phyloP scores from a whole-genome alignment of 106 monocot species.

The Acorus gramineus region DNA sequence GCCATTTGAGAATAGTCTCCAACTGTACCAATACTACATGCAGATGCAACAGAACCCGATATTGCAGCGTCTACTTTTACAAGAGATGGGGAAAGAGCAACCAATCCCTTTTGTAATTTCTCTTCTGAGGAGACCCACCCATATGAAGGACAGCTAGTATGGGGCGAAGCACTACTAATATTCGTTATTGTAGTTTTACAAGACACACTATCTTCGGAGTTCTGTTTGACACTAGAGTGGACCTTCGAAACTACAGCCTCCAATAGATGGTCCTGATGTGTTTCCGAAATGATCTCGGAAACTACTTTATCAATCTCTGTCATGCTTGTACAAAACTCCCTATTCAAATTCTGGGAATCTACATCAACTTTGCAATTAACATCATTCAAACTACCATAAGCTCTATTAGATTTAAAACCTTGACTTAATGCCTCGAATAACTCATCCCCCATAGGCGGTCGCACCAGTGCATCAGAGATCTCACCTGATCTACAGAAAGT shows the following conservation, averaged over 20 bases:
- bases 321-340: conserved; percentile 17
- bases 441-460: conserved; percentile 25
- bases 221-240: conserved; percentile 28
- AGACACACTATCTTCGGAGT: conserved; percentile 31
- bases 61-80: conserved; percentile 17
- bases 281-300: conserved; percentile 33
- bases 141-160: conserved; percentile 5
- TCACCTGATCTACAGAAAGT: conserved; percentile 1
- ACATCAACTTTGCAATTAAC: background rate
- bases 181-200: conserved; percentile 37
- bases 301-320: conserved; percentile 22
- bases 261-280: conserved; percentile 58
- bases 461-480: conserved; percentile 4
- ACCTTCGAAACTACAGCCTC: conserved; percentile 80
- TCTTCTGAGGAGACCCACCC: conserved; percentile 10
- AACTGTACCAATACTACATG: conserved; percentile 24
- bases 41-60: conserved; percentile 20
- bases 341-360: conserved; percentile 10
- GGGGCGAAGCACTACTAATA: conserved; percentile 11
- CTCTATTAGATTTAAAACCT: conserved; percentile 14
- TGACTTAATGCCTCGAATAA: conserved; percentile 64
- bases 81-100: conserved; percentile 8
- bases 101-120: conserved; percentile 7
- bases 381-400: conserved; percentile 12
- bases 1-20: conserved; percentile 23